phyloP scores from a whole-genome alignment of 208 protist genomes.

The Acanthamoeba healyi region DNA sequence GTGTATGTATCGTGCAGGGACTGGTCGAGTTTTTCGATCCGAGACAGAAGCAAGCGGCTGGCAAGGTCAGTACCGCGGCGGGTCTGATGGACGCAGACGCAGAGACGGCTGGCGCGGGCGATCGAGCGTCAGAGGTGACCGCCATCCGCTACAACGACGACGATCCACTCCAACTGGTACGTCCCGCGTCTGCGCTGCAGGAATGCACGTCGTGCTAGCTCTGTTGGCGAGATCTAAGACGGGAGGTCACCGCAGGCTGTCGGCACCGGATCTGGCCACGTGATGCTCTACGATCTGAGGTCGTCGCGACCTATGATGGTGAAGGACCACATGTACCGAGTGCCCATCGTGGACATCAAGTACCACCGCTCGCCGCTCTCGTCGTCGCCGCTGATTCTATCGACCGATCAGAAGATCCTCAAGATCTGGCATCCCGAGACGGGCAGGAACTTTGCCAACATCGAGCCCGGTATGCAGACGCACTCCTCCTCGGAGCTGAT shows the following conservation, averaged over 20 bases:
- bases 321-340: conserved; percentile 97
- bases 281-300: conserved; percentile 89
- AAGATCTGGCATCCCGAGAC: conserved; percentile 95
- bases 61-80: conserved; percentile 6
- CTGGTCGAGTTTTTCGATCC: conserved; percentile 83
- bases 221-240: too few species aligned
- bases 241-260: background rate
- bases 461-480: conserved; percentile 17
- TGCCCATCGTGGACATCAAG: conserved; percentile 95
- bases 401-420: conserved; percentile 93
- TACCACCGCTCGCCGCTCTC: conserved; percentile 92
- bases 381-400: conserved; percentile 84
- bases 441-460: conserved; percentile 70
- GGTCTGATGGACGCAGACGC: background rate
- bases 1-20: background rate
- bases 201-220: too few species aligned
- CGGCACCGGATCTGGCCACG: conserved; percentile 69
- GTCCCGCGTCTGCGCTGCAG: too few species aligned
- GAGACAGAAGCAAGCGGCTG: conserved; percentile 46
- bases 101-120: background rate
- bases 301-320: conserved; percentile 87
- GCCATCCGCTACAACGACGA: conserved; percentile 61
- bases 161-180: background rate
- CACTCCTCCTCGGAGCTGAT: background rate
- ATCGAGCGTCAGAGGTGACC: background rate